Percentiles rank a stretch among this genome's conserved stretches.
These are phyloP conservation scores for Leishmania braziliensis DNA, from an alignment of 208 protist genomes.

Conservation along the genomic window DNA sequence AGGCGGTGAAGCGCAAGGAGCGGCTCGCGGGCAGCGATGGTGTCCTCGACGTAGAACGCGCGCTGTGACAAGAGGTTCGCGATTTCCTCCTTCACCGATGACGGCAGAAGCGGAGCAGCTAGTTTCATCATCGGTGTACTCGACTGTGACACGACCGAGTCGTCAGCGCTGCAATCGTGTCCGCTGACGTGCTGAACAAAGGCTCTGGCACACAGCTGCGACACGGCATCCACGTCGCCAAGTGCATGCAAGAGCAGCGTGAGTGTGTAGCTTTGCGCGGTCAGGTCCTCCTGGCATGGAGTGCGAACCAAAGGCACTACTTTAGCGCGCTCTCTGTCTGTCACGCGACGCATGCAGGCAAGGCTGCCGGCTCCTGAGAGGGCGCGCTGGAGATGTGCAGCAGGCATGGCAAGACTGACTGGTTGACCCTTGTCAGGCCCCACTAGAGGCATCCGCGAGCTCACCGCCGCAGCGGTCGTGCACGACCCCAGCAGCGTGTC, in stretches of 20 bases:
- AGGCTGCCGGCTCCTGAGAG: conserved; percentile 12
- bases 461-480: neutral
- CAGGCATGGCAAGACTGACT: conserved; percentile 25
- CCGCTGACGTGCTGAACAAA: neutral
- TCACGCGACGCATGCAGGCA: conserved; percentile 14
- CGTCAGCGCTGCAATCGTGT: neutral
- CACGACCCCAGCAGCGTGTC: conserved; percentile 39
- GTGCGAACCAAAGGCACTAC: conserved; percentile 54
- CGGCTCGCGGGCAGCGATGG: conserved; percentile 74
- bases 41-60: conserved; percentile 51
- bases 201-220: conserved; percentile 34
- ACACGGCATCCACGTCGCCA: conserved; percentile 74
- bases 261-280: conserved; percentile 62
- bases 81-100: conserved; percentile 32
- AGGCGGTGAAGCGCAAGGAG: conserved; percentile 82
- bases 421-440: neutral
- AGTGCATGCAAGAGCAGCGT: conserved; percentile 78
- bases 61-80: conserved; percentile 35
- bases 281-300: conserved; percentile 71
- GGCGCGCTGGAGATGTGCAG: conserved; percentile 20
- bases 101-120: conserved; percentile 16
- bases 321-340: conserved; percentile 46
- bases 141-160: neutral
- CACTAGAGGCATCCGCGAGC: neutral
- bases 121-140: conserved; percentile 18